Percentiles rank a stretch among this genome's conserved stretches.
phyloP scores from a whole-genome alignment of 2,329 filamentous ascomycete species.

The Botryotinia convoluta region DNA sequence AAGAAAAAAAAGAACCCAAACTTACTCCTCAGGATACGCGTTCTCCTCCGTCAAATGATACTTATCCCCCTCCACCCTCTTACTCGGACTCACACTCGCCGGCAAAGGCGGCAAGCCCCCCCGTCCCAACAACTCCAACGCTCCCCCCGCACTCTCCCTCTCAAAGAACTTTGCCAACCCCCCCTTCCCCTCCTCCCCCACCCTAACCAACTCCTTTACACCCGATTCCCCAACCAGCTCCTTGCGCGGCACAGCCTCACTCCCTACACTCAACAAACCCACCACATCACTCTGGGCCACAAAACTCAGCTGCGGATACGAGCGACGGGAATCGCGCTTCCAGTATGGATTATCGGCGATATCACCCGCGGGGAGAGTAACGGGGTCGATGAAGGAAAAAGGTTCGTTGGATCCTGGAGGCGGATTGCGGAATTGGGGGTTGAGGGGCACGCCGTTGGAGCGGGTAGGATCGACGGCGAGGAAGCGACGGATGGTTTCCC shows the following conservation, averaged over 20 bases:
- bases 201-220: constrained; percentile 68
- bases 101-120: constrained; percentile 86
- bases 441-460: constrained; percentile 87
- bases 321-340: constrained; percentile 85
- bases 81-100: constrained; percentile 51
- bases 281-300: constrained; percentile 84
- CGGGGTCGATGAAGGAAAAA: constrained; percentile 72
- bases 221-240: constrained; percentile 78
- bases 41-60: constrained; percentile 64
- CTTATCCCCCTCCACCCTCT: constrained; percentile 60
- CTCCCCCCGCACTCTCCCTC: constrained; percentile 50
- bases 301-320: constrained; percentile 76
- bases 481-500: constrained; percentile 75
- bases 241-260: constrained; percentile 74
- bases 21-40: constrained; percentile 68
- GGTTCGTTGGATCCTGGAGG: constrained; percentile 73
- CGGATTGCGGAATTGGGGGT: constrained; percentile 88
- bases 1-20: constrained; percentile 30
- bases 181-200: constrained; percentile 70
- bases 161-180: constrained; percentile 72
- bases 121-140: constrained; percentile 62
- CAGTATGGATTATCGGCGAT: constrained; percentile 93
- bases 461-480: constrained; percentile 82
- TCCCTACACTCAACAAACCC: constrained; percentile 80
- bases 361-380: constrained; percentile 79